Evolutionary conservation across 169 alveolate genomes (phyloP).

Genomic region (Sarcocystis neurona): DNA sequence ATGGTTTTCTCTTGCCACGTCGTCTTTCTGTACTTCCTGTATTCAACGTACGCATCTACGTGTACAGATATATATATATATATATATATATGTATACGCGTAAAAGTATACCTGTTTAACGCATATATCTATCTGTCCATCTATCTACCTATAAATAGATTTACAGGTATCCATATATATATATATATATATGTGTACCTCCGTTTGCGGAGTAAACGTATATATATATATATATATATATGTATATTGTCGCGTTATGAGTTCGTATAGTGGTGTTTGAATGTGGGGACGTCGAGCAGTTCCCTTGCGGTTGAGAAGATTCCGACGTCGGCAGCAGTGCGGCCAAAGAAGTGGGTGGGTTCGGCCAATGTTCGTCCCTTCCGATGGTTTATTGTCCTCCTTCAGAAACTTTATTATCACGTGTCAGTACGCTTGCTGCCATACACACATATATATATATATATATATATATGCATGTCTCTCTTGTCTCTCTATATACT

Average conservation of each 20-base stretch:
- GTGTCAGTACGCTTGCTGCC: not conserved
- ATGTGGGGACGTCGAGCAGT: not conserved
- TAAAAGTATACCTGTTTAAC: too few species aligned
- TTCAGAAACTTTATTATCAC: too few species aligned
- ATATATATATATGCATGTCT: too few species aligned
- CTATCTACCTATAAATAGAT: too few species aligned
- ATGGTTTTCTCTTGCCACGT: too few species aligned
- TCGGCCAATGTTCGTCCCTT: too few species aligned
- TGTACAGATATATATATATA: not conserved
- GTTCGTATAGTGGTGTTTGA: not conserved
- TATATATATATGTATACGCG: conserved; percentile 1
- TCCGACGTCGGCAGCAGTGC: not conserved
- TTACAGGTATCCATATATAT: not conserved
- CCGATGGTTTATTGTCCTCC: too few species aligned
- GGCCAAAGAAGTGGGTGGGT: not conserved
- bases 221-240: conserved; percentile 4
- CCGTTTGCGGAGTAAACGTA: too few species aligned
- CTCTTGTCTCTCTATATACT: too few species aligned
- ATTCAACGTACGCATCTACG: not conserved
- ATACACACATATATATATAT: not conserved
- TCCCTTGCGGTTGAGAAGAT: not conserved
- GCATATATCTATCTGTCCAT: too few species aligned
- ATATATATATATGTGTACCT: not conserved
- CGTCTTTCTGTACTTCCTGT: too few species aligned
- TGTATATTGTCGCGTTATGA: not conserved